A percentile compares a stretch with the other conserved stretches of the same genome.
phyloP scores from a whole-genome alignment of 2,329 filamentous ascomycete species.

The Paramyrothecium roridum region DNA sequence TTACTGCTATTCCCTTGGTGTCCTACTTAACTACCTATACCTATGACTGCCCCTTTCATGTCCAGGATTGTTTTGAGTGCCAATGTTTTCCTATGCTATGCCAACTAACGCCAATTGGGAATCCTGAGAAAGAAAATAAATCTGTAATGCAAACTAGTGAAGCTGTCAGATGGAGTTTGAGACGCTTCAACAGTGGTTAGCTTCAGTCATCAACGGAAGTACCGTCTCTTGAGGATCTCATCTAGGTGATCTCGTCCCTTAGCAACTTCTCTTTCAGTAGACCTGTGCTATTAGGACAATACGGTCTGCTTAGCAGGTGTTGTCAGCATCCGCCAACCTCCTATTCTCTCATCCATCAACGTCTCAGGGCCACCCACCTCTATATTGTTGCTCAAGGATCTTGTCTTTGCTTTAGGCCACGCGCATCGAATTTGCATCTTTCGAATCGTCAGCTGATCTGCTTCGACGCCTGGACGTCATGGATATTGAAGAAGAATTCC shows the following conservation, averaged over 20 bases:
- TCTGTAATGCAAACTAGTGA: no score
- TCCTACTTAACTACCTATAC: no score
- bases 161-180: not conserved
- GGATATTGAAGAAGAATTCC: constrained; percentile 50
- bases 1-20: no score
- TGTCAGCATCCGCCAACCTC: constrained; percentile 7
- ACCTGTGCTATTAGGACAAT: not conserved
- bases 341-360: not conserved
- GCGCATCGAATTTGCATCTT: constrained; percentile 20
- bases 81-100: no score
- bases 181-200: not conserved
- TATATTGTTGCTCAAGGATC: constrained; percentile 9
- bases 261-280: not conserved
- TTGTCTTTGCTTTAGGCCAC: constrained; percentile 11
- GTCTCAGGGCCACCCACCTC: constrained; percentile 19
- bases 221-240: constrained; percentile 27
- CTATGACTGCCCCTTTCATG: no score
- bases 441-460: constrained; percentile 55
- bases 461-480: constrained; percentile 45
- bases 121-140: no score
- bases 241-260: constrained; percentile 2
- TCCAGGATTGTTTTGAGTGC: no score
- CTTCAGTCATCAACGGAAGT: not conserved
- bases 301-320: not conserved
- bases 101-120: no score